Evolutionary conservation across 495 filamentous ascomycete species (phyloP).

Genomic region (Astrocystis sublimbata): DNA sequence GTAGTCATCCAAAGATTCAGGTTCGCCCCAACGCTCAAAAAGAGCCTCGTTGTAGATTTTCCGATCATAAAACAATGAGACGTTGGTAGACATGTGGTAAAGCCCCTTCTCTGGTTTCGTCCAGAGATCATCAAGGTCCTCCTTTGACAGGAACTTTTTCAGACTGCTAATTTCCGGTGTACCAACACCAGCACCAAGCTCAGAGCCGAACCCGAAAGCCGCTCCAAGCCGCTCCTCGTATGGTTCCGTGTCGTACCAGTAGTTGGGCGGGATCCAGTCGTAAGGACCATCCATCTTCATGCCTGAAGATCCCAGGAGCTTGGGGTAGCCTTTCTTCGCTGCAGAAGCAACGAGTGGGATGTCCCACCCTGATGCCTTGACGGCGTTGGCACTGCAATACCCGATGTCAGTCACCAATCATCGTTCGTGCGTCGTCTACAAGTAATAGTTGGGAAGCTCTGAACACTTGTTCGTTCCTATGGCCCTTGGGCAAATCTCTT

Average conservation of each 20-base stretch:
- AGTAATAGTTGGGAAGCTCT: neutral
- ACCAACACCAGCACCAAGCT: constrained; percentile 61
- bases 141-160: constrained; percentile 52
- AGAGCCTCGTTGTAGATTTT: constrained; percentile 58
- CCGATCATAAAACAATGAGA: constrained; percentile 56
- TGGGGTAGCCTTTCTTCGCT: constrained; percentile 54
- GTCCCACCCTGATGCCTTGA: constrained; percentile 56
- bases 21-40: constrained; percentile 55
- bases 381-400: constrained; percentile 33
- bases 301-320: constrained; percentile 54
- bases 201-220: constrained; percentile 64
- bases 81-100: constrained; percentile 61
- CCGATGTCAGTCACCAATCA: neutral
- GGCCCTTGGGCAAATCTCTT: neutral
- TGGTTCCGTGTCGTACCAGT: constrained; percentile 56
- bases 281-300: constrained; percentile 71
- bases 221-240: constrained; percentile 46
- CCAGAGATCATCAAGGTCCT: constrained; percentile 58
- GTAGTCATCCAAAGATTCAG: constrained; percentile 56
- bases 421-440: too few species aligned
- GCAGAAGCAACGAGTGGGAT: constrained; percentile 61
- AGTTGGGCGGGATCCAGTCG: constrained; percentile 66
- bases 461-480: neutral
- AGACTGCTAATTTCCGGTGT: constrained; percentile 60
- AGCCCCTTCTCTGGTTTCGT: constrained; percentile 50